Percentiles rank a stretch among this genome's conserved stretches.
These are phyloP conservation scores for Citrus australasica DNA, from an alignment of 345 rosid genomes.

Conservation along the genomic window DNA sequence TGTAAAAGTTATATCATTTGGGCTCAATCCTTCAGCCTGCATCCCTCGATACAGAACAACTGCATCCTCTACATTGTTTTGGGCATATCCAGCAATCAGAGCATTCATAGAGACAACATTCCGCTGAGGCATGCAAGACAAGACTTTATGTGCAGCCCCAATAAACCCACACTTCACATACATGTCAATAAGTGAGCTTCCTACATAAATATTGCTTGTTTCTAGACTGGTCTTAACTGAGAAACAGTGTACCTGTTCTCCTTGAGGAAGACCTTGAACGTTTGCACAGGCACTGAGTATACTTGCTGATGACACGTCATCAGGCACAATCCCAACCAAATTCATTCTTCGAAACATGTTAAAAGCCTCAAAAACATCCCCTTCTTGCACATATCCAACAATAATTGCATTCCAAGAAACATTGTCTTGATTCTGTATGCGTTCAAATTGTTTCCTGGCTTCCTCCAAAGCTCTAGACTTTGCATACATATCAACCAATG, in stretches of 20 bases:
- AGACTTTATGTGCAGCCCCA: slow-evolving; percentile 41
- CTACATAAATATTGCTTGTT: slow-evolving; percentile 68
- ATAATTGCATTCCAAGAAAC: slow-evolving; percentile 95
- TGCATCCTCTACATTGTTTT: slow-evolving; percentile 49
- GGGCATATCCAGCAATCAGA: slow-evolving; percentile 73
- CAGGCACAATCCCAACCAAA: slow-evolving; percentile 46
- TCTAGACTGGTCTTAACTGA: slow-evolving; percentile 67
- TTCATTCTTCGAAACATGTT: slow-evolving; percentile 62
- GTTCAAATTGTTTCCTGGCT: slow-evolving; percentile 72
- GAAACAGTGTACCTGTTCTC: slow-evolving; percentile 66
- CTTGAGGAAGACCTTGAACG: slow-evolving; percentile 50
- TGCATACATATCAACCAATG: slow-evolving; percentile 92
- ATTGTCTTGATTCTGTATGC: slow-evolving; percentile 46
- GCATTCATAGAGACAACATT: slow-evolving; percentile 84
- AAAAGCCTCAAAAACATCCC: slow-evolving; percentile 66
- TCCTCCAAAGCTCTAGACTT: slow-evolving; percentile 68
- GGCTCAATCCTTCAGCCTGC: slow-evolving; percentile 51
- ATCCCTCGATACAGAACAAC: slow-evolving; percentile 53
- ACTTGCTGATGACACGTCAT: slow-evolving; percentile 79
- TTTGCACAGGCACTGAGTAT: slow-evolving; percentile 79
- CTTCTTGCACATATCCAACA: slow-evolving; percentile 82
- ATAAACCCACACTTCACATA: slow-evolving; percentile 66
- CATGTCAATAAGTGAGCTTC: slow-evolving; percentile 91
- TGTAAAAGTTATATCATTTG: slow-evolving; percentile 72
- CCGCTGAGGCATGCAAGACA: slow-evolving; percentile 51